These are phyloP conservation scores for Zymoseptoria tritici DNA, from an alignment of 2,329 filamentous ascomycete genomes.

Conservation along the genomic window DNA sequence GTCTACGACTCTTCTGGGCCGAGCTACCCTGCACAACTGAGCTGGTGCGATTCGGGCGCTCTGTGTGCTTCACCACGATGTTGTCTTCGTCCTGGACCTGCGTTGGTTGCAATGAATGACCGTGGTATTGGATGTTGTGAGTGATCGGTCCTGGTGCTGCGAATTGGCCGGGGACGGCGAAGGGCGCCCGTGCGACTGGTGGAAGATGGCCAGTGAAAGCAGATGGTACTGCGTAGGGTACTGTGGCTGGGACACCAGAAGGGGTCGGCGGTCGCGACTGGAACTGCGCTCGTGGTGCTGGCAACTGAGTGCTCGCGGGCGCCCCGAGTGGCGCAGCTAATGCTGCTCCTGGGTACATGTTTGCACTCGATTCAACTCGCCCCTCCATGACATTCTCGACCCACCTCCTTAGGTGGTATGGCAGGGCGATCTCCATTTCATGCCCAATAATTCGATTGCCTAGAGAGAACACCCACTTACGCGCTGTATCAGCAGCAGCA, in stretches of 20 bases:
- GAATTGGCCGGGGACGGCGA: not conserved
- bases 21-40: no score
- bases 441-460: not conserved
- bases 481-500: not conserved
- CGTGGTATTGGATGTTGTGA: not conserved
- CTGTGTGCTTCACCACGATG: not conserved
- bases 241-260: not conserved
- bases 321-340: not conserved
- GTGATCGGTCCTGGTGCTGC: not conserved
- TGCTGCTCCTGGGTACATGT: not conserved
- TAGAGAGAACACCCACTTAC: not conserved
- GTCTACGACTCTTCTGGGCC: not conserved
- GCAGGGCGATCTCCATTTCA: not conserved
- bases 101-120: not conserved
- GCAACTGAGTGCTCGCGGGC: not conserved
- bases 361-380: not conserved
- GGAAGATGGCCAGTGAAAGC: not conserved
- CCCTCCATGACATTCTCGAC: not conserved
- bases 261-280: not conserved
- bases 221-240: not conserved
- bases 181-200: not conserved
- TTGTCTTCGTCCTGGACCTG: not conserved
- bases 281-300: not conserved
- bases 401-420: not conserved
- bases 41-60: no score